Base-by-base conservation (phyloP, 345 rosid genomes). In the Carallia pectinifolia region DNA sequence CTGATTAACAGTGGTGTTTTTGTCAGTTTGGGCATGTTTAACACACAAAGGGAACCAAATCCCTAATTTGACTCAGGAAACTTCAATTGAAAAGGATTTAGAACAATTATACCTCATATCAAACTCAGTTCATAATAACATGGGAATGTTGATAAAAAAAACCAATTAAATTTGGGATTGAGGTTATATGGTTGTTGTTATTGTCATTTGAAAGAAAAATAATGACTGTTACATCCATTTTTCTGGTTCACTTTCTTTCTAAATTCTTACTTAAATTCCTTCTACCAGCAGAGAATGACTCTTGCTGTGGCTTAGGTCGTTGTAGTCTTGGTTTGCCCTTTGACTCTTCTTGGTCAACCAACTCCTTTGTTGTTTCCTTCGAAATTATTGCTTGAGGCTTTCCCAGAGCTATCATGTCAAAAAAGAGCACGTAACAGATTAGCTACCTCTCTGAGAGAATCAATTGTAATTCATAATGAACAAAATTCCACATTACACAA, bases 381-480 rank as follows among this genome's bases (percentile, higher is more conserved):
- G 90, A 77, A 59, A 90, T 66, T 17, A 77, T 65, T 31, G 97
- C 93, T 81, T 87, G 96, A 19, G 78, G 71, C 67, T 87, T 90
- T 38, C 87, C 85, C 53, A 78, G 86, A 76, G 97, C 99, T 95
- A 67, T 44, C 30, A 62, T 44, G 52, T 30, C 8, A 71, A 56
- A 53, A 17, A 55, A 38, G 8, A 39, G 34, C 7, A 30, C n/a
- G 33, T 17, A 58, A 5, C 38, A 70, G 34, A 52, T 68, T 12
- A 66, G 40, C 53, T 18, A 69, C 68, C 47, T 36, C 39, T 63
- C 61, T 58, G 34, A 54, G 23, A 55, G 38, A 55, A 30, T 12
- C 23, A 44, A 15, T 16, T 27, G n/a, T 13, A 36, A 34, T 6
- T 33, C 34, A 33, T 33, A 33, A 53, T 33, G 8, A 18, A 17